These are phyloP conservation scores for Umbilicaria muhlenbergii DNA, from an alignment of 495 filamentous ascomycete genomes.

Conservation along the genomic window DNA sequence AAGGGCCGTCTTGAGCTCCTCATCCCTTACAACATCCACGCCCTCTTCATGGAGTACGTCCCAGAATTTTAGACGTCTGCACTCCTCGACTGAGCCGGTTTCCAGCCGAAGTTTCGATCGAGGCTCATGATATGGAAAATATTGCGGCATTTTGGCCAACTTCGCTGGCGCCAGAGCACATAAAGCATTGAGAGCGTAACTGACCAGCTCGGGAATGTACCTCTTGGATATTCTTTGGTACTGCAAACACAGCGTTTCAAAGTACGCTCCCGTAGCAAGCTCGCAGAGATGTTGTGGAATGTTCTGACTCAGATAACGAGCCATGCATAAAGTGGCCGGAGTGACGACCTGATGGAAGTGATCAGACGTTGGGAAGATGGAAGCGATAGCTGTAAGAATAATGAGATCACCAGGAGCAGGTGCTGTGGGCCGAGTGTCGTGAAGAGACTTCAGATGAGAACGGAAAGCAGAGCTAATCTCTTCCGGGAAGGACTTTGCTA, in stretches of 20 bases:
- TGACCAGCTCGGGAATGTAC: slow-evolving; percentile 75
- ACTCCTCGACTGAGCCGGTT: slow-evolving; percentile 13
- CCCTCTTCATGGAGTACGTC: slow-evolving; percentile 32
- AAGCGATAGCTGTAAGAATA: slow-evolving; percentile 63
- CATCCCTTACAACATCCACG: slow-evolving; percentile 12
- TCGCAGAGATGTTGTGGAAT: slow-evolving; percentile 45
- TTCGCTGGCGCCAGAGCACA: slow-evolving; percentile 44
- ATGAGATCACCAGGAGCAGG: slow-evolving; percentile 62
- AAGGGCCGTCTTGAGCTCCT: slow-evolving; percentile 42
- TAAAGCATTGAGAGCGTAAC: slow-evolving; percentile 66
- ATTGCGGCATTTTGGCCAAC: slow-evolving; percentile 25
- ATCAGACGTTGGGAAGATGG: slow-evolving; percentile 87
- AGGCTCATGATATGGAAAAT: slow-evolving; percentile 48
- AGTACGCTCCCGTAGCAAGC: slow-evolving; percentile 59
- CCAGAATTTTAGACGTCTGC: slow-evolving; percentile 26
- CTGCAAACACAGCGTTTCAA: slow-evolving; percentile 58
- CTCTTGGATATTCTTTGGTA: slow-evolving; percentile 72
- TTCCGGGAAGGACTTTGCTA: slow-evolving; percentile 68
- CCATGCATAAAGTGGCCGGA: slow-evolving; percentile 68
- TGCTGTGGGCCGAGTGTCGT: slow-evolving; percentile 38
- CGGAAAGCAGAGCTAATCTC: slow-evolving; percentile 66
- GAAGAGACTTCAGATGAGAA: slow-evolving; percentile 48
- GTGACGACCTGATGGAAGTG: slow-evolving; percentile 91
- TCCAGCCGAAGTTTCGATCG: slow-evolving; percentile 34
- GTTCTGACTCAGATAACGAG: slow-evolving; percentile 67